Base-by-base conservation (phyloP, 768 basidiomycete species). In the Dentipellis sp. region DNA sequence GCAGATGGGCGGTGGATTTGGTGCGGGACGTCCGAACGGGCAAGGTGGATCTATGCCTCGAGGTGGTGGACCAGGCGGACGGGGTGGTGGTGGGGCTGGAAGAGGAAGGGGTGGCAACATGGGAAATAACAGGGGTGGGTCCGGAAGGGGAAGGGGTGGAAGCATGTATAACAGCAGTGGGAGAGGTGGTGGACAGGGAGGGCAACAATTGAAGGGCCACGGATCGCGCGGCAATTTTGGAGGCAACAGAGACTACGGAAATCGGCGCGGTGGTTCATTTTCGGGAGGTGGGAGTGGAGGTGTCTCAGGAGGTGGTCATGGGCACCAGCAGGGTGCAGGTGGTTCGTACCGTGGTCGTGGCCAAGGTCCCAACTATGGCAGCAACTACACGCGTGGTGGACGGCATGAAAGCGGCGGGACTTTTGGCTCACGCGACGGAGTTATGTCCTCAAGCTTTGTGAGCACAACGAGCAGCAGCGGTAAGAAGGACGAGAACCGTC, bases 401-500 rank as follows among this genome's bases (percentile, higher is more conserved):
- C 68, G 74, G 39, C 71, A 75, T 58, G 73, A 75, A 63, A 62
- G 67, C 42, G 59, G 61, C 37, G 73, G 76, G 66, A 17, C 45
- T 21, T 59, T 62, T 47, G 56, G 53, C 52, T 56, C 74, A 48
- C 76, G 80, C 66, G 83, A 88, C 67, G 75, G 75, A 53, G 58
- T 60, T 56, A 47, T 53, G n/a, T 50, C 61, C 39, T 62, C 59
- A 11, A 52, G 55, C 56, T 62, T 58, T 34, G 17, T 63, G 56
- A 22, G 56, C 58, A 51, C 57, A 52, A 49, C 63, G 58, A 59
- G 66, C 4, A 59, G 67, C 3, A 56, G 71, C 66, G 83, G 84
- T 78, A 90, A 90, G 79, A 88, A 86, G 71, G 88, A 91, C 67
- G 90, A 92, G 70, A 87, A 88, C 67, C 82, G 86, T 66, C 83